Base-by-base conservation (phyloP, 805 yeast genomes). In the Metschnikowia lochheadii region DNA sequence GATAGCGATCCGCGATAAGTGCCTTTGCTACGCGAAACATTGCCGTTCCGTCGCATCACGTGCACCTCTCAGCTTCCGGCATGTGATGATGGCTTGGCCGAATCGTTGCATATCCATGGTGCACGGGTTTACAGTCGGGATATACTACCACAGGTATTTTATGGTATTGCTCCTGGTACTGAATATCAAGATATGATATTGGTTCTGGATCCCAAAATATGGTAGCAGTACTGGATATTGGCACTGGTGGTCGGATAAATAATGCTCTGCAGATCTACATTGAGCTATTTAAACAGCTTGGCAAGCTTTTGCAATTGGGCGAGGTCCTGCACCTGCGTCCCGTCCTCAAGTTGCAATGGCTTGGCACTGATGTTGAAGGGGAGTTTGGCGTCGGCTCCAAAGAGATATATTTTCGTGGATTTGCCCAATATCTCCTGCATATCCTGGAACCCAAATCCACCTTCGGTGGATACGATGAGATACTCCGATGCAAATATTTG, bases 381-480 rank as follows among this genome's bases (percentile, higher is more conserved):
- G 7, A 38, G 44, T 5, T 43, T 42, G 29, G 15, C 20, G 6
- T 50, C 50, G 2, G 49, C 32, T 1, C 56, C 58, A 2, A 54
- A 44, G 18, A 55, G 32, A 26, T 50, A 52, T 11, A 55, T 34
- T 5, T 52, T 54, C 23, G 4, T 29, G 20, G 48, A 43, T 21
- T 32, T 20, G n/a, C 35, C 23, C 15, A 49, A 44, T 5, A 50
- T 37, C 7, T 41, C 39, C 6, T 29, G 40, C 41, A 49, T 50
- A 6, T 45, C 51, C 5, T 46, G 26, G 10, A 44, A 35, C 8
- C 40, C 33, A 15, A 44, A 21, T 2, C 40, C 46, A 1, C 46
- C 59, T 14, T 44, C 46, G 17, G 49, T 37, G 2, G 58, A 54
- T 2, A 48, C 57, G 6, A 58, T 53, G 31, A 49, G 8, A 20